phyloP scores from a whole-genome alignment of 1,284 basidiomycete species.

The Apiotrichum gracile region DNA sequence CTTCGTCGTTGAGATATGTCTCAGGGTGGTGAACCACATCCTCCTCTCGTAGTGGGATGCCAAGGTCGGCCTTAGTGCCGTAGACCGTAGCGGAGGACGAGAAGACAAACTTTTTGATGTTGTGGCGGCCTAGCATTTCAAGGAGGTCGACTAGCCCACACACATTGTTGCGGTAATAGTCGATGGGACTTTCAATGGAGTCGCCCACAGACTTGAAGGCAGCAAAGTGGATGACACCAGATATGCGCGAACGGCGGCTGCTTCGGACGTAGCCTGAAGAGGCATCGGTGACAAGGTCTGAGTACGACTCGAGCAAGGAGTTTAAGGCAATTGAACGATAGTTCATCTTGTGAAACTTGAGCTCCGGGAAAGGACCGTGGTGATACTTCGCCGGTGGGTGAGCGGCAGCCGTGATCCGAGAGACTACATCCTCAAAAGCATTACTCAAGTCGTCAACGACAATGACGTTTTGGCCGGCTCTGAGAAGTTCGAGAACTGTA shows the following conservation, averaged over 20 bases:
- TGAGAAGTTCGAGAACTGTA: constrained; percentile 9
- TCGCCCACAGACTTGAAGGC: constrained; percentile 7
- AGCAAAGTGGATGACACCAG: constrained; percentile 10
- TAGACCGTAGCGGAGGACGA: constrained; percentile 14
- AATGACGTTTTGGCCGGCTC: constrained; percentile 8
- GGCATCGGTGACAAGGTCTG: not conserved
- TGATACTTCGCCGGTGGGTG: not conserved
- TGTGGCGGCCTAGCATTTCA: constrained; percentile 1
- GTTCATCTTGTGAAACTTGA: constrained; percentile 4
- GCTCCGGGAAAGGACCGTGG: not conserved
- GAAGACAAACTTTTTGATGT: constrained; percentile 14
- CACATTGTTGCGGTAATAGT: constrained; percentile 12
- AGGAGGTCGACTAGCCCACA: constrained; percentile 7
- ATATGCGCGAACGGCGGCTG: not conserved
- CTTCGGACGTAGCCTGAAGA: not conserved
- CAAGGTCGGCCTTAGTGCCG: constrained; percentile 10
- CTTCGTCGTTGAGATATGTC: not conserved
- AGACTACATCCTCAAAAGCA: not conserved
- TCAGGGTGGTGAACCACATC: constrained; percentile 12
- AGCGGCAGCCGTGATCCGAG: not conserved
- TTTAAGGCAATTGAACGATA: constrained; percentile 1
- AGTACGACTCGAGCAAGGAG: constrained; percentile 3
- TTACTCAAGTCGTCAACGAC: constrained; percentile 10
- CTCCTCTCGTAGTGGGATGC: constrained; percentile 8
- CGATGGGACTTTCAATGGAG: constrained; percentile 2